Conservation (phyloP, 1,284 basidiomycete genomes). For the Caloboletus firmus region DNA sequence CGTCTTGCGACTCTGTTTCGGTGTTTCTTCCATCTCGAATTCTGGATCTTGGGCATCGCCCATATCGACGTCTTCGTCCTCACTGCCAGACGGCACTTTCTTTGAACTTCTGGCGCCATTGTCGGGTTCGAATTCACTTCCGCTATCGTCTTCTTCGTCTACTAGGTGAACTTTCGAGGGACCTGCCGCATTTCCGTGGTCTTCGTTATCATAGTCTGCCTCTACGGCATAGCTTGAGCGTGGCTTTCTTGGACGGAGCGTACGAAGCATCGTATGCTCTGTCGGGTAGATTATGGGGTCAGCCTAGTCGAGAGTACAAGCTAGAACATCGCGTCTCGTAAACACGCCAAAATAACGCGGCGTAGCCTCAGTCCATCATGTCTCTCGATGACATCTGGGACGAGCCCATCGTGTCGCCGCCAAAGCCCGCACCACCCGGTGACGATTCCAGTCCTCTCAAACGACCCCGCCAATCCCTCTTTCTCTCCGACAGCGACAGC, state of each 20-base stretch:
- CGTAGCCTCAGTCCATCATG: constrained; percentile 21
- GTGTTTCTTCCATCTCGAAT: constrained; percentile 4
- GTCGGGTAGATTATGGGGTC: background rate
- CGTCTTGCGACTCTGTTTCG: constrained; percentile 8
- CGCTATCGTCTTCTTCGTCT: constrained; percentile 33
- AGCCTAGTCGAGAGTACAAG: too few relatives aligned
- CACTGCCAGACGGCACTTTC: constrained; percentile 16
- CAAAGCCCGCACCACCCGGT: background rate
- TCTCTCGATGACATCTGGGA: constrained; percentile 50
- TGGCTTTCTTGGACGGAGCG: constrained; percentile 38
- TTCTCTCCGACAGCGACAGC: constrained; percentile 52
- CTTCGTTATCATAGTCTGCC: constrained; percentile 8
- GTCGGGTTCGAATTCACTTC: constrained; percentile 47
- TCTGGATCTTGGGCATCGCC: constrained; percentile 19
- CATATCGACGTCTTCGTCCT: constrained; percentile 24
- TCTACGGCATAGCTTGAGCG: constrained; percentile 37
- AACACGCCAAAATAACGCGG: constrained; percentile 31
- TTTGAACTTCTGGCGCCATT: constrained; percentile 2
- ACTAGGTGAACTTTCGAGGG: constrained; percentile 21
- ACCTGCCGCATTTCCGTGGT: constrained; percentile 25
- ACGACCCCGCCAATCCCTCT: constrained; percentile 45
- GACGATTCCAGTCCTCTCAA: constrained; percentile 26
- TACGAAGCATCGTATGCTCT: constrained; percentile 30
- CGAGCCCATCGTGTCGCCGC: constrained; percentile 32
- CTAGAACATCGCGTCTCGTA: constrained; percentile 18